A percentile compares a stretch with the other conserved stretches of the same genome.
These are phyloP conservation scores for Talaromyces wortmannii DNA, from an alignment of 495 filamentous ascomycete species.

Conservation along the genomic window DNA sequence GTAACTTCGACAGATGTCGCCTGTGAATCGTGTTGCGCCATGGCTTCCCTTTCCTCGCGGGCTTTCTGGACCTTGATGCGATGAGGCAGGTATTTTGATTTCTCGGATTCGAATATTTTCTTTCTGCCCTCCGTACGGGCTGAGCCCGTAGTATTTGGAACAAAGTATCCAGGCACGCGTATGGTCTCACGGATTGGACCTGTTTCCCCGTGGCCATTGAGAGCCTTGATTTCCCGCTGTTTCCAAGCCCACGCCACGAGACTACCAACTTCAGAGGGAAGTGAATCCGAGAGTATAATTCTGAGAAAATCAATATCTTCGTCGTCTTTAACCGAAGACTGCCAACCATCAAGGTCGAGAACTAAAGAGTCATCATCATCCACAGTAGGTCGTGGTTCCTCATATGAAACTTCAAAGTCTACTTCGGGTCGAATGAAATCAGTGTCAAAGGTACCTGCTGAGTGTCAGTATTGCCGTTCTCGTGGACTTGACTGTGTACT, in stretches of 20 bases:
- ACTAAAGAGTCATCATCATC: slow-evolving; percentile 60
- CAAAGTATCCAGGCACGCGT: slow-evolving; percentile 82
- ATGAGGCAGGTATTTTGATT: slow-evolving; percentile 96
- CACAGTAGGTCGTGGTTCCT: slow-evolving; percentile 56
- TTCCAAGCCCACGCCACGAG: slow-evolving; percentile 80
- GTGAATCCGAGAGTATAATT: slow-evolving; percentile 38
- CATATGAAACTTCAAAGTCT: slow-evolving; percentile 53
- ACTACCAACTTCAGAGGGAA: slow-evolving; percentile 52
- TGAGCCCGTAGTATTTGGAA: slow-evolving; percentile 74
- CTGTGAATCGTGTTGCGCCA: slow-evolving; percentile 64
- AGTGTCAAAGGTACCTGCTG: background rate
- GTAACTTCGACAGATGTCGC: slow-evolving; percentile 56
- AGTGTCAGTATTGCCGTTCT: background rate
- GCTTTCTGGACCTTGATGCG: slow-evolving; percentile 90
- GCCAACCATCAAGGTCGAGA: slow-evolving; percentile 72
- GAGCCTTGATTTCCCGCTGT: slow-evolving; percentile 79
- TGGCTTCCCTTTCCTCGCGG: slow-evolving; percentile 78
- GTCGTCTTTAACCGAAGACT: slow-evolving; percentile 69
- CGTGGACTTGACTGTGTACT: background rate
- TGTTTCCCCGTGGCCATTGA: slow-evolving; percentile 54
- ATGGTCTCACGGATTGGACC: slow-evolving; percentile 46
- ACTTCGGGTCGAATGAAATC: slow-evolving; percentile 28
- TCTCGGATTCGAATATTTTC: slow-evolving; percentile 92
- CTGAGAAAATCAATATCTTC: slow-evolving; percentile 63
- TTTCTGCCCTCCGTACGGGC: slow-evolving; percentile 90